These are phyloP conservation scores for Nemania sp. DNA, from an alignment of 2,329 filamentous ascomycete species.

Conservation along the genomic window DNA sequence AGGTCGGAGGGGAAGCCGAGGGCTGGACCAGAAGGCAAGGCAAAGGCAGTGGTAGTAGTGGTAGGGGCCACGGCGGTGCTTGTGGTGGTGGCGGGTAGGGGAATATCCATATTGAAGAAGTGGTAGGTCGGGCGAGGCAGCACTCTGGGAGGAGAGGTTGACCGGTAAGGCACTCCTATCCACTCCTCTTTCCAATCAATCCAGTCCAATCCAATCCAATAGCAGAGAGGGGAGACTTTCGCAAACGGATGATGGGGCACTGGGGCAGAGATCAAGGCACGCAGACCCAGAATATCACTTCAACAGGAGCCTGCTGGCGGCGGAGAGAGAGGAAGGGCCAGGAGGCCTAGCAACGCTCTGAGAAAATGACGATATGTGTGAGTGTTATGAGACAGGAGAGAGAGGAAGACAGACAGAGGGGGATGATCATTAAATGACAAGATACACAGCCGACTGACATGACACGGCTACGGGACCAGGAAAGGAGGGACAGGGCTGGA, in stretches of 20 bases:
- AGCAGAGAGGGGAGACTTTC: constrained; percentile 26
- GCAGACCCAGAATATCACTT: constrained; percentile 20
- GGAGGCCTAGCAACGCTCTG: not conserved
- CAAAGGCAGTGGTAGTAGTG: constrained; percentile 17
- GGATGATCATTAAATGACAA: not conserved
- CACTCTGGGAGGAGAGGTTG: constrained; percentile 11
- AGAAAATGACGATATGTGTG: not conserved
- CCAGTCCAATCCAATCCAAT: constrained; percentile 25
- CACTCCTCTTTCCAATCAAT: constrained; percentile 25
- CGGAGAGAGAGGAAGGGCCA: not conserved
- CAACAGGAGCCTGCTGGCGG: constrained; percentile 9
- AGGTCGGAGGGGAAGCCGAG: constrained; percentile 35
- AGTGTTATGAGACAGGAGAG: not conserved
- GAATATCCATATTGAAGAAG: constrained; percentile 36
- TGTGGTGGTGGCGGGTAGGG: constrained; percentile 22
- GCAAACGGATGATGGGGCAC: constrained; percentile 40
- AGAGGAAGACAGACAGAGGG: not conserved
- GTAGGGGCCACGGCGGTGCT: not conserved
- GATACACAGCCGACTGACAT: not conserved
- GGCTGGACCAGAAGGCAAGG: constrained; percentile 28
- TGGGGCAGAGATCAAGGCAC: constrained; percentile 37
- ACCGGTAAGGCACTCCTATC: constrained; percentile 16
- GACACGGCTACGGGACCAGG: not conserved
- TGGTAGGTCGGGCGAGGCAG: constrained; percentile 7
- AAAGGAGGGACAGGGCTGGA: not conserved